Evolutionary conservation across 106 monocot species (phyloP), one percentile per base, ranked within the genome.

Genomic region (Dendrobium catenatum): DNA sequence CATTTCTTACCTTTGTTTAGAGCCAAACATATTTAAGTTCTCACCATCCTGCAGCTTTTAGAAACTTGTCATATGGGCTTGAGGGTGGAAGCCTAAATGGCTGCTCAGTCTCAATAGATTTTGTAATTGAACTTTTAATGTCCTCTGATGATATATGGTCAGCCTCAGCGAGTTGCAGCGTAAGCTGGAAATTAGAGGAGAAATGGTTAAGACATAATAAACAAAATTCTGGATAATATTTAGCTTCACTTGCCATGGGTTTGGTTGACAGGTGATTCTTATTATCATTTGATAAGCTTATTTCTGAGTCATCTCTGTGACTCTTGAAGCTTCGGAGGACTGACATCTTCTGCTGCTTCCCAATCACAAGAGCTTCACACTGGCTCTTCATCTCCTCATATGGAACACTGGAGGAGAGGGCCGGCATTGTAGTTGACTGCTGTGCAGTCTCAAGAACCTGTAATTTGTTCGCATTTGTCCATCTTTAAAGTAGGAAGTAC

Each of bases 1-100:
- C 51, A 51, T 51, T 51, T 51, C 13, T 51, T 51, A 61, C 6
- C 59, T 61, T 61, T 61, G 59, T 61, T 61, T 20, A 6, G 4
- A 61, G 10, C 4, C 61, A 61, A 13, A 22, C 5, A 6, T n/a
- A 20, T 61, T n/a, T 58, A 68, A 13, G 37, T 74, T 76, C 49
- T 76, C 76, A 76, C 48, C 90, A 89, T 49, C 97, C 97, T 31
- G 91, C 95, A 40, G 95, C 98, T 90, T 86, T 94, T 81, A 98
- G 68, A 85, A 98, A 98, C 80, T 98, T 98, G 81, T 98, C 98
- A 31, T 89, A 98, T 6, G 98, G 98, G 83, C 98, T 98, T 42
- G 98, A 80, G 31, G 98, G 98, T 9, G 98, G 98, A 15, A 98
- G 84, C 83, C 91, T 84, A 82, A 98, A 93, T 55, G 95, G 91